A percentile compares a stretch with the other conserved stretches of the same genome.
Evolutionary conservation across 768 basidiomycete species (phyloP).

Genomic region (Kwoniella sp.): DNA sequence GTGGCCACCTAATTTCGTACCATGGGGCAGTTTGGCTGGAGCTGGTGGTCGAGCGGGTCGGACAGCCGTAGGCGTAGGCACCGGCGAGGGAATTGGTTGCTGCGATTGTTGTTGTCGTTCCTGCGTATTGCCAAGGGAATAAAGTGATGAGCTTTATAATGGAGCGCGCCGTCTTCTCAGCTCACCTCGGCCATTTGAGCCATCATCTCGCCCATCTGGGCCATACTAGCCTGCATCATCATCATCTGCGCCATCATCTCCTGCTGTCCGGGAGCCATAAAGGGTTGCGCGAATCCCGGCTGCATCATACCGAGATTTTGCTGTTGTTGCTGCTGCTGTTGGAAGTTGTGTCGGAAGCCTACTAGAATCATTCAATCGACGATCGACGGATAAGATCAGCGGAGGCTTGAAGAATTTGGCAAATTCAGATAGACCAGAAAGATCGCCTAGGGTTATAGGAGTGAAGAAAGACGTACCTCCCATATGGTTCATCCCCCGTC

Average conservation of each 20-base stretch:
- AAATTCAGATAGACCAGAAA: too few relatives aligned
- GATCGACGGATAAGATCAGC: too few relatives aligned
- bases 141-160: too few relatives aligned
- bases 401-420: too few relatives aligned
- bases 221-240: conserved; percentile 83
- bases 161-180: too few relatives aligned
- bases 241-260: conserved; percentile 88
- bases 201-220: conserved; percentile 55
- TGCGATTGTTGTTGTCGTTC: conserved; percentile 21
- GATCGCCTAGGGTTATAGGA: neutral
- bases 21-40: conserved; percentile 42
- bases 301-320: conserved; percentile 26
- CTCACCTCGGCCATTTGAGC: conserved; percentile 40
- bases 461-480: conserved; percentile 2
- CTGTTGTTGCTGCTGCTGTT: conserved; percentile 18
- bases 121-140: conserved; percentile 9
- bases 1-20: conserved; percentile 46
- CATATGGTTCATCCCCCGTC: conserved; percentile 16
- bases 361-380: neutral
- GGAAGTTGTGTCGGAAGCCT: conserved; percentile 40
- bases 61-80: conserved; percentile 8
- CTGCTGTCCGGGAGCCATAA: conserved; percentile 51
- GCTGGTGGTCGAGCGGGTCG: conserved; percentile 31
- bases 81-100: conserved; percentile 31
- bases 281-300: conserved; percentile 33